phyloP scores from a whole-genome alignment of 1,284 basidiomycete species.

The Rhodotorula sp. region DNA sequence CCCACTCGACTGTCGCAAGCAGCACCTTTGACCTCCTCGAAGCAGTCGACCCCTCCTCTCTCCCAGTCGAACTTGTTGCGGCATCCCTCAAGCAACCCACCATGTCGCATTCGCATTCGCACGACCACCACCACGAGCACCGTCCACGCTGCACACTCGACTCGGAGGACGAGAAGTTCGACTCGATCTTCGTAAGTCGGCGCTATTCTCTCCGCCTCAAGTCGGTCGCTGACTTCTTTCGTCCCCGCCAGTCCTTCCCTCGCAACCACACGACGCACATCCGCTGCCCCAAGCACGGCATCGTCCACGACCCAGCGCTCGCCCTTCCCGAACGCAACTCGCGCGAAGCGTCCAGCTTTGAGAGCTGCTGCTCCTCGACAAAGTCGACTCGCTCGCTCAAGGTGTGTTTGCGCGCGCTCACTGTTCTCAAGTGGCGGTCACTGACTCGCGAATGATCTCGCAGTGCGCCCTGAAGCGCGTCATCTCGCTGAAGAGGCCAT shows the following conservation, averaged over 20 bases:
- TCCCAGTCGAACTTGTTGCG: background rate
- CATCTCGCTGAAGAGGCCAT: background rate
- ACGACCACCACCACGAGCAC: background rate
- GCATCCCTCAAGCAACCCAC: background rate
- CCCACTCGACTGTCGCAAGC: background rate
- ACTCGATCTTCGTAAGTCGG: background rate
- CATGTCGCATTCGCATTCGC: background rate
- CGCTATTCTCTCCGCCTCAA: too few relatives aligned
- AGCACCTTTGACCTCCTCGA: slow-evolving; percentile 14
- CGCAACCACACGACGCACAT: slow-evolving; percentile 14
- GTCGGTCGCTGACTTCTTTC: background rate
- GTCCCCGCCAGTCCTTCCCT: slow-evolving; percentile 19
- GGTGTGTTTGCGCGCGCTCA: background rate
- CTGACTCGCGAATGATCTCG: background rate
- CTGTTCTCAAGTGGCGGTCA: too few relatives aligned
- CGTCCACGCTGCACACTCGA: background rate
- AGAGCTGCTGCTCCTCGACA: background rate
- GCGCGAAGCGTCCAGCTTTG: background rate
- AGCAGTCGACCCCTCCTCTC: background rate
- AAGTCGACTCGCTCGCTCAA: slow-evolving; percentile 1
- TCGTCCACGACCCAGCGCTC: slow-evolving; percentile 28
- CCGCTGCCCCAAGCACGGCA: slow-evolving; percentile 29
- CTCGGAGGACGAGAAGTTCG: background rate
- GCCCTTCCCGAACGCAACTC: slow-evolving; percentile 25
- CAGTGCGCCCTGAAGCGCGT: slow-evolving; percentile 2